These are phyloP conservation scores for Russula emetica DNA, from an alignment of 768 basidiomycete genomes.

Conservation along the genomic window DNA sequence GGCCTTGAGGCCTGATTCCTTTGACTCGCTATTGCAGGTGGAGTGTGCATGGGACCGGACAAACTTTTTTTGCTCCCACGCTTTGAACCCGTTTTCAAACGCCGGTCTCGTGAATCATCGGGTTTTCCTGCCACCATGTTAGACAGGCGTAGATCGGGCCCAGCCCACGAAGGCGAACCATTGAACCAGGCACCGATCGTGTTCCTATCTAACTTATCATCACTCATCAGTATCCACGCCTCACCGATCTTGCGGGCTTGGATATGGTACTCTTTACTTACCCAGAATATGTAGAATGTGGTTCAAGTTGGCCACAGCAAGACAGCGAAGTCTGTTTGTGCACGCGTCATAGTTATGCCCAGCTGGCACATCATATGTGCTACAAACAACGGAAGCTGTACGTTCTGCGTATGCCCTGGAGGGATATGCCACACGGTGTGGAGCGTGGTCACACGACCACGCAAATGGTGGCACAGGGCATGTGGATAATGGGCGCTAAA, in stretches of 20 bases:
- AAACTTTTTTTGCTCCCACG: background rate
- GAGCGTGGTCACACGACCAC: background rate
- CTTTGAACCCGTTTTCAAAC: background rate
- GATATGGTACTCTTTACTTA: background rate
- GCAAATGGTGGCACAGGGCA: background rate
- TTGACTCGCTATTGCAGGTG: background rate
- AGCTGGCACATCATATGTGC: background rate
- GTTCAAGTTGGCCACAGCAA: background rate
- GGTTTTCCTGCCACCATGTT: background rate
- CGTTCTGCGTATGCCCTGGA: background rate
- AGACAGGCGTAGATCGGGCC: background rate
- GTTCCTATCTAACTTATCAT: background rate
- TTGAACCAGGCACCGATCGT: conserved; percentile 4
- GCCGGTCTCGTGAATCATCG: background rate
- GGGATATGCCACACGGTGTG: background rate
- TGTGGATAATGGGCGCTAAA: too few species aligned
- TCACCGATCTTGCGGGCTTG: background rate
- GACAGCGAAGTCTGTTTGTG: background rate
- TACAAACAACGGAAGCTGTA: background rate
- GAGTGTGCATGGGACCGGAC: background rate
- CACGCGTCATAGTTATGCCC: background rate
- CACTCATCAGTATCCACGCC: background rate
- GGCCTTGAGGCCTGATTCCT: background rate
- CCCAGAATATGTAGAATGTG: background rate
- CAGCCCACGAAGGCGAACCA: background rate